Conservation (phyloP, 192 early-diverging fungal species). For the Gryganskiella cystojenkinii region DNA sequence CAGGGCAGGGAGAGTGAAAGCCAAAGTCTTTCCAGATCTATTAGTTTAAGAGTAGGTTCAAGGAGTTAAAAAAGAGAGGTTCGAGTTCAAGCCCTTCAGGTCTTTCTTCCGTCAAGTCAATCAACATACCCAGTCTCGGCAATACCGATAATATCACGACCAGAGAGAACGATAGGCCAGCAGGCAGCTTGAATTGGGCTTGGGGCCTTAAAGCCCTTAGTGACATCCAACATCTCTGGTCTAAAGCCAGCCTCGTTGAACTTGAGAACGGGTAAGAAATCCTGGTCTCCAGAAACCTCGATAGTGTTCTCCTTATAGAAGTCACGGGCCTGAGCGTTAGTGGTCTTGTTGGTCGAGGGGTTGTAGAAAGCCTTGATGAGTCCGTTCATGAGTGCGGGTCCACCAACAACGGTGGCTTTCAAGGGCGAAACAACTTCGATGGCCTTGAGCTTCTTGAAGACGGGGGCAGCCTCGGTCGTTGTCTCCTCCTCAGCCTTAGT, state of each 20-base stretch:
- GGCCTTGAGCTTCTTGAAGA: slow-evolving; percentile 51
- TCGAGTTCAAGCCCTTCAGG: slow-evolving; percentile 50
- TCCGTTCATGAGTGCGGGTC: slow-evolving; percentile 54
- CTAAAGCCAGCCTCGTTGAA: slow-evolving; percentile 82
- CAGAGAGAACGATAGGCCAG: slow-evolving; percentile 89
- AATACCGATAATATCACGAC: slow-evolving; percentile 93
- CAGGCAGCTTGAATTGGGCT: slow-evolving; percentile 94
- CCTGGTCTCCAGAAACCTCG: slow-evolving; percentile 61
- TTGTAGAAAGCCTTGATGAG: slow-evolving; percentile 57
- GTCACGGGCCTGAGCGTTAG: slow-evolving; percentile 50
- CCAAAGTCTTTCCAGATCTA: slow-evolving; percentile 91
- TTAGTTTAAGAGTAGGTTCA: slow-evolving; percentile 5
- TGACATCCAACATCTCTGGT: slow-evolving; percentile 68
- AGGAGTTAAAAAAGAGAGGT: slow-evolving; percentile 44
- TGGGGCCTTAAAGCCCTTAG: slow-evolving; percentile 79
- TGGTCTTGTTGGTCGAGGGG: slow-evolving; percentile 46
- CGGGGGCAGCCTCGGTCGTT: slow-evolving; percentile 12
- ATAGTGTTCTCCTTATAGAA: slow-evolving; percentile 61
- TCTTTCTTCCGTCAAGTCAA: not conserved
- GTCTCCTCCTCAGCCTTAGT: not conserved
- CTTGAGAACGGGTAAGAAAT: slow-evolving; percentile 74
- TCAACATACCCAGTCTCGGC: slow-evolving; percentile 89
- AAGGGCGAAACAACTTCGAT: slow-evolving; percentile 11
- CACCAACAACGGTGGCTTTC: slow-evolving; percentile 40
- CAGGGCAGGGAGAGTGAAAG: slow-evolving; percentile 92